Evolutionary conservation across 352 stramenopile species (phyloP).

Genomic region (Globisporangium abappressorium): DNA sequence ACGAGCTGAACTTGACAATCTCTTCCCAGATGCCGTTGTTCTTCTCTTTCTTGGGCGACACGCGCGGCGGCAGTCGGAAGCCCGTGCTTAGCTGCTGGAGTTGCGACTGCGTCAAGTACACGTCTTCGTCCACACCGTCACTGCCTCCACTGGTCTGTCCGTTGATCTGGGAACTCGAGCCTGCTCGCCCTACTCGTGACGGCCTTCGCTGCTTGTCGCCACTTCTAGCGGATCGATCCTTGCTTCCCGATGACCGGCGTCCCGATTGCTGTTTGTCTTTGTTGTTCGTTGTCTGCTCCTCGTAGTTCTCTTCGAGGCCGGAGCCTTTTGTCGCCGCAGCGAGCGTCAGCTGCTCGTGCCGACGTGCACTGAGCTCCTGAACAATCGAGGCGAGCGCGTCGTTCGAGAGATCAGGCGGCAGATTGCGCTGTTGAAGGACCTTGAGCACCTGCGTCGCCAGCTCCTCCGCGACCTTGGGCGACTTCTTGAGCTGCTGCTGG

Average conservation of each 20-base stretch:
- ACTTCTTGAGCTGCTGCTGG: constrained; percentile 69
- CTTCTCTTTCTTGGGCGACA: constrained; percentile 74
- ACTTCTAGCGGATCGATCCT: constrained; percentile 21
- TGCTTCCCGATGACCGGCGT: constrained; percentile 19
- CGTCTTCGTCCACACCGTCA: constrained; percentile 30
- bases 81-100: constrained; percentile 67
- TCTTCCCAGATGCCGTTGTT: constrained; percentile 80
- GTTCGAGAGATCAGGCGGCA: constrained; percentile 39
- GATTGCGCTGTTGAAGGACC: constrained; percentile 40
- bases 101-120: constrained; percentile 69
- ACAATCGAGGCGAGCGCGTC: constrained; percentile 39
- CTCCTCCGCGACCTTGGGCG: constrained; percentile 55
- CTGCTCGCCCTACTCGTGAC: neutral
- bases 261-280: constrained; percentile 19
- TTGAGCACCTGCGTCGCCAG: constrained; percentile 56
- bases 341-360: constrained; percentile 35
- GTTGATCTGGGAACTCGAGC: neutral
- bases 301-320: neutral
- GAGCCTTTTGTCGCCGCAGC: constrained; percentile 8
- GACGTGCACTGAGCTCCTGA: constrained; percentile 31
- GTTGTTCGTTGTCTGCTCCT: neutral
- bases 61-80: constrained; percentile 56
- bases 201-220: constrained; percentile 7
- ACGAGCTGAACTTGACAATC: constrained; percentile 74
- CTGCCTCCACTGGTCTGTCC: neutral